phyloP scores from a whole-genome alignment of 345 rosid species.

The Draba incana region DNA sequence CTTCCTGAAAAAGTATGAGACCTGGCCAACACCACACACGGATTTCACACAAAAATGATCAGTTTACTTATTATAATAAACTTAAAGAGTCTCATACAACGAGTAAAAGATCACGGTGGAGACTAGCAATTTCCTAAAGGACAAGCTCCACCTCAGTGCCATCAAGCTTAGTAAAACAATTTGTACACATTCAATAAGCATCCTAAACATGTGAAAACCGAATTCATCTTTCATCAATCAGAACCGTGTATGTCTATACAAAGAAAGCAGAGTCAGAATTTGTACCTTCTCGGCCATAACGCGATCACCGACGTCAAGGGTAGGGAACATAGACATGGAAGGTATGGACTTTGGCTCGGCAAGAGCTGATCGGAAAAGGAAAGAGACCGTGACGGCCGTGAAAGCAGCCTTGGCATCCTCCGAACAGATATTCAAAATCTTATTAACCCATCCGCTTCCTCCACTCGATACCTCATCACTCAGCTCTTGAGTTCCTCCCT shows the following conservation, averaged over 20 bases:
- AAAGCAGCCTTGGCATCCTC: constrained; percentile 90
- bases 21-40: constrained; percentile 49
- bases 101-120: not conserved
- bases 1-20: constrained; percentile 76
- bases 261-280: not conserved
- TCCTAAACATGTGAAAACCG: not conserved
- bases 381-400: constrained; percentile 76
- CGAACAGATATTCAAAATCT: constrained; percentile 53
- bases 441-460: constrained; percentile 66
- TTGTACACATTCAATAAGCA: not conserved
- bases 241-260: not conserved
- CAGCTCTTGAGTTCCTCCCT: constrained; percentile 51
- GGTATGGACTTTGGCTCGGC: constrained; percentile 94
- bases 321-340: constrained; percentile 84
- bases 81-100: not conserved
- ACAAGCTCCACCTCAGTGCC: not conserved
- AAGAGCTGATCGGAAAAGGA: constrained; percentile 72
- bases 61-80: constrained; percentile 5
- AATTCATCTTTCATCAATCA: not conserved
- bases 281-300: constrained; percentile 86
- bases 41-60: not conserved
- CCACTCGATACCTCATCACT: constrained; percentile 44
- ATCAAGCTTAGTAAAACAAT: constrained; percentile 19
- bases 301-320: constrained; percentile 80
- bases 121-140: constrained; percentile 6